Conservation (phyloP, 192 early-diverging fungal genomes). For the Coemansia sp. region DNA sequence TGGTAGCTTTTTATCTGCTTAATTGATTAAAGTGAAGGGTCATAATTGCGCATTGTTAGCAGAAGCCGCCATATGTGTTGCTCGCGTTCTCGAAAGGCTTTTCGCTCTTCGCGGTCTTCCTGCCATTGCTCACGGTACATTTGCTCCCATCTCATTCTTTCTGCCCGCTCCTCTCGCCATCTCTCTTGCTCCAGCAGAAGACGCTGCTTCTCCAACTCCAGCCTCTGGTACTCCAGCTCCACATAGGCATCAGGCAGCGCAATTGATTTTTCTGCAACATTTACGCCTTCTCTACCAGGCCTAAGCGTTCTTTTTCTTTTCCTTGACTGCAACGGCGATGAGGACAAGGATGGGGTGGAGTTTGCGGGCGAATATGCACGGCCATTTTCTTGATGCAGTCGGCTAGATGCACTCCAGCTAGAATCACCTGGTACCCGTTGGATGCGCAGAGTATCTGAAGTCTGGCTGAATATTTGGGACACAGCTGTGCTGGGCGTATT, state of each 20-base stretch:
- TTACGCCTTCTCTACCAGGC: too few relatives aligned
- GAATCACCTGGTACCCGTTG: too few relatives aligned
- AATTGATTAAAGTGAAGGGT: conserved; percentile 2
- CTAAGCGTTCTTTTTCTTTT: too few relatives aligned
- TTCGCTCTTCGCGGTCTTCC: conserved; percentile 29
- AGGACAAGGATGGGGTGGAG: too few relatives aligned
- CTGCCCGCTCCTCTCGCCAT: conserved; percentile 31
- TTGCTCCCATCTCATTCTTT: conserved; percentile 26
- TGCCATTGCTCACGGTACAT: conserved; percentile 39
- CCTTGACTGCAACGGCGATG: too few relatives aligned
- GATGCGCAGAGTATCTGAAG: too few relatives aligned
- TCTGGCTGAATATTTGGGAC: too few relatives aligned
- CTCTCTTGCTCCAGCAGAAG: conserved; percentile 26
- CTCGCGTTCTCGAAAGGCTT: conserved; percentile 23
- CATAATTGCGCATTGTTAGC: conserved; percentile 9
- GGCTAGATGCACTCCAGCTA: too few relatives aligned
- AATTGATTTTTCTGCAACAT: too few relatives aligned
- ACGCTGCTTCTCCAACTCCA: conserved; percentile 25
- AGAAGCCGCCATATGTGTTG: conserved; percentile 25
- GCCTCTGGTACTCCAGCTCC: conserved; percentile 16
- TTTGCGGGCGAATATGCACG: too few relatives aligned
- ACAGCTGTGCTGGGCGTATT: too few relatives aligned
- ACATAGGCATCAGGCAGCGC: conserved; percentile 18
- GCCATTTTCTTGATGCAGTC: too few relatives aligned
- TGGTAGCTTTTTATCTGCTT: conserved; percentile 21